Conservation (phyloP, 148 eudicot genomes). For the Cornus suecica region DNA sequence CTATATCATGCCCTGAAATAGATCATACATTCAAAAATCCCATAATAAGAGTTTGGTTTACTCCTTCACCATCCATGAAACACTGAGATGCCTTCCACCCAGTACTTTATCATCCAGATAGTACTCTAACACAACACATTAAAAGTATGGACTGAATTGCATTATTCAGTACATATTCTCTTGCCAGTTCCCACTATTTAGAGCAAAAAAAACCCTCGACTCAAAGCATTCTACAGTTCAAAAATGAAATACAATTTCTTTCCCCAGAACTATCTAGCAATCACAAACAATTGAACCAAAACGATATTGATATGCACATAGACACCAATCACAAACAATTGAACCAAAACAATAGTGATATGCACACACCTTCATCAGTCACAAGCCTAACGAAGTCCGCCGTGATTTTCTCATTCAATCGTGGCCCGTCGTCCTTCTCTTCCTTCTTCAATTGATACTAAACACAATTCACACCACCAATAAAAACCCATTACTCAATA, state of each 20-base stretch:
- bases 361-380: constrained; percentile 51
- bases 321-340: neutral
- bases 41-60: neutral
- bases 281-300: neutral
- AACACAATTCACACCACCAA: constrained; percentile 7
- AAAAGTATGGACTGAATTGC: neutral
- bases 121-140: neutral
- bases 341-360: neutral
- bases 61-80: neutral
- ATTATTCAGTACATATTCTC: neutral
- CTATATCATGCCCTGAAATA: constrained; percentile 51
- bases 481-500: constrained; percentile 3
- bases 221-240: neutral
- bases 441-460: constrained; percentile 39
- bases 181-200: neutral
- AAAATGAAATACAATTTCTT: no score
- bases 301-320: neutral
- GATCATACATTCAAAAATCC: constrained; percentile 7
- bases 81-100: neutral
- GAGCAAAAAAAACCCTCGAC: neutral
- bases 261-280: neutral
- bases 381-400: constrained; percentile 61
- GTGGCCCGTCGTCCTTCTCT: constrained; percentile 33
- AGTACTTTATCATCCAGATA: neutral
- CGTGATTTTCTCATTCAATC: constrained; percentile 65